These are phyloP conservation scores for Parsonsia alboflavescens DNA, from an alignment of 257 asterid genomes.

Conservation along the genomic window DNA sequence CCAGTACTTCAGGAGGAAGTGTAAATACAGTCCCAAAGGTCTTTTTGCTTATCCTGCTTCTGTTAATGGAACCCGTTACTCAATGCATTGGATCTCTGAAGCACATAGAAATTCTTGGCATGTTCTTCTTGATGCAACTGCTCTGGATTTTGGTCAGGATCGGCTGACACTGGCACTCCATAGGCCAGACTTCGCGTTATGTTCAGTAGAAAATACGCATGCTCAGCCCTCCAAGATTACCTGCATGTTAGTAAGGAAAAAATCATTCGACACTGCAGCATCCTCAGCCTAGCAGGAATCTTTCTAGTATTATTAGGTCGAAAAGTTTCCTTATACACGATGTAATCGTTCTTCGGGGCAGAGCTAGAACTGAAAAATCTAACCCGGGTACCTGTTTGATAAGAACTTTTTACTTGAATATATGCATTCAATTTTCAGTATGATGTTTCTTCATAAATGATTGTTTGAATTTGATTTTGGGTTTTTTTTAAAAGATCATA, in stretches of 20 bases:
- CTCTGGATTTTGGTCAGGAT: conserved; percentile 40
- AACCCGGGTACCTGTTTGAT: background rate
- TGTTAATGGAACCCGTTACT: conserved; percentile 38
- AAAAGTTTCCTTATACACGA: background rate
- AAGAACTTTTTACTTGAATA: background rate
- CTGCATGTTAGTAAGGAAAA: conserved; percentile 62
- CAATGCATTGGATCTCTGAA: conserved; percentile 89
- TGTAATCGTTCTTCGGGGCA: background rate
- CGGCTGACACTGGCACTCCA: conserved; percentile 53
- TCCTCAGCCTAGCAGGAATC: conserved; percentile 23
- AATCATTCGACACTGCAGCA: conserved; percentile 46
- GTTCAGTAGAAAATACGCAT: conserved; percentile 41
- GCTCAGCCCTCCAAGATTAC: conserved; percentile 51
- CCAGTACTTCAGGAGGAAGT: conserved; percentile 64
- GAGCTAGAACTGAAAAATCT: background rate
- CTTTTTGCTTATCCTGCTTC: conserved; percentile 57
- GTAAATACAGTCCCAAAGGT: conserved; percentile 61
- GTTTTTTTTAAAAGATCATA: too few species aligned
- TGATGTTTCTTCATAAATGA: too few species aligned
- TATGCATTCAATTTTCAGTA: background rate
- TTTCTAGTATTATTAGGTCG: background rate
- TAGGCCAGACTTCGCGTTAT: conserved; percentile 62
- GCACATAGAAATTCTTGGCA: conserved; percentile 75
- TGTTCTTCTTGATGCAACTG: conserved; percentile 59
- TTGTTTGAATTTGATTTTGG: too few species aligned